phyloP scores from a whole-genome alignment of 768 basidiomycete genomes.

The Tricholoma furcatifolium region DNA sequence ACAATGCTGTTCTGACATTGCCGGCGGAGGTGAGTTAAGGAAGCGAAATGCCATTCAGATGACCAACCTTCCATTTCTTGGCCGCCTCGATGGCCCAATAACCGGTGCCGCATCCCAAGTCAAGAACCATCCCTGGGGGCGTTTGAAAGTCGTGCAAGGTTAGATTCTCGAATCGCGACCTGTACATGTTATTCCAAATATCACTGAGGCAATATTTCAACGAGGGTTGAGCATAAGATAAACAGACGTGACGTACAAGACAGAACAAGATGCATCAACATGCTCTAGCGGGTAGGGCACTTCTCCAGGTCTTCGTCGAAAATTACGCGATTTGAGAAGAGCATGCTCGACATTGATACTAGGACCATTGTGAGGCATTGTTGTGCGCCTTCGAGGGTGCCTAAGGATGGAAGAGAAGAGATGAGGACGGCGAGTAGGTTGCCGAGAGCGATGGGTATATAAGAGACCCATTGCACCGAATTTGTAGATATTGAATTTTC shows the following conservation, averaged over 20 bases:
- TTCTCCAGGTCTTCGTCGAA: conserved; percentile 45
- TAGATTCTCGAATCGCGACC: conserved; percentile 43
- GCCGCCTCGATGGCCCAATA: conserved; percentile 73
- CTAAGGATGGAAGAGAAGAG: conserved; percentile 1
- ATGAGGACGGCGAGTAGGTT: conserved; percentile 13
- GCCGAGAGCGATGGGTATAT: conserved; percentile 6
- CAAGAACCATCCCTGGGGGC: conserved; percentile 55
- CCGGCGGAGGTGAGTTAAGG: not conserved
- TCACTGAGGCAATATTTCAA: conserved; percentile 41
- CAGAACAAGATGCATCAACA: conserved; percentile 43
- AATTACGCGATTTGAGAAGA: conserved; percentile 37
- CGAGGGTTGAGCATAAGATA: conserved; percentile 6
- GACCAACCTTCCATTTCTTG: conserved; percentile 59
- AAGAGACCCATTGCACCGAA: conserved; percentile 5
- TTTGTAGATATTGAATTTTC: no score
- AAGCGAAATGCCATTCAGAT: conserved; percentile 1
- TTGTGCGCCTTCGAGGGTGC: conserved; percentile 4
- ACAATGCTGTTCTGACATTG: conserved; percentile 45
- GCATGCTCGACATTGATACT: conserved; percentile 42
- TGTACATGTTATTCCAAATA: conserved; percentile 71
- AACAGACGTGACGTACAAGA: conserved; percentile 45
- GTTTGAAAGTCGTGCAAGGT: conserved; percentile 53
- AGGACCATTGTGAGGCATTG: conserved; percentile 18
- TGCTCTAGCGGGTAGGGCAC: conserved; percentile 58
- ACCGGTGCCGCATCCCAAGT: conserved; percentile 72